These are phyloP conservation scores for Cladosporium sp. DNA, from an alignment of 2,329 filamentous ascomycete genomes.

Conservation along the genomic window DNA sequence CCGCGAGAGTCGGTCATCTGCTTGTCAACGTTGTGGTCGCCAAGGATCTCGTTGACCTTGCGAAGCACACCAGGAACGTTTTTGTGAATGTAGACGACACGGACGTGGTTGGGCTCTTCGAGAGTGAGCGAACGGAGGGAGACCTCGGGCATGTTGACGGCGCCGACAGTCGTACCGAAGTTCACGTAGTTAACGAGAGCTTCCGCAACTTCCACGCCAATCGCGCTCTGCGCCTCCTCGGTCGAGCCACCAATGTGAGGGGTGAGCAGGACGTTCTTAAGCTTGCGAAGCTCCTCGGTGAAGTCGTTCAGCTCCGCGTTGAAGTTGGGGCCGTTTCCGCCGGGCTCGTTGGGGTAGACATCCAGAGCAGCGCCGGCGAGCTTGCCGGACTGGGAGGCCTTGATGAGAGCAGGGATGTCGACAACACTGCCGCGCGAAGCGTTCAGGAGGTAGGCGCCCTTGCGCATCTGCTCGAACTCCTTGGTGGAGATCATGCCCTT, in stretches of 20 bases:
- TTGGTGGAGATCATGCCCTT: conserved; percentile 79
- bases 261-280: conserved; percentile 91
- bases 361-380: conserved; percentile 92
- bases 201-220: conserved; percentile 86
- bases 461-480: conserved; percentile 84
- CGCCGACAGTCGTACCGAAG: conserved; percentile 81
- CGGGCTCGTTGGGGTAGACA: conserved; percentile 90
- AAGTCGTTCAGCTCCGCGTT: conserved; percentile 74
- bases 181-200: conserved; percentile 92
- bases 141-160: conserved; percentile 96
- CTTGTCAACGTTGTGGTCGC: conserved; percentile 96
- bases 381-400: conserved; percentile 78
- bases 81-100: conserved; percentile 93
- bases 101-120: conserved; percentile 82
- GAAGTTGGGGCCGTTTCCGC: conserved; percentile 93
- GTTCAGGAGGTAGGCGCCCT: conserved; percentile 90
- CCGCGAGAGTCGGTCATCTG: conserved; percentile 95
- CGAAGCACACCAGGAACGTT: conserved; percentile 93
- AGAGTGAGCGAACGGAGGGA: conserved; percentile 81
- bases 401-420: conserved; percentile 85
- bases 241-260: conserved; percentile 97
- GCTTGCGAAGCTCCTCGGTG: conserved; percentile 73
- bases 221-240: conserved; percentile 93
- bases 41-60: conserved; percentile 90
- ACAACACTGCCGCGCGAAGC: conserved; percentile 90